phyloP scores from a whole-genome alignment of 2,329 filamentous ascomycete species.

The Davidsoniella eucalypti region DNA sequence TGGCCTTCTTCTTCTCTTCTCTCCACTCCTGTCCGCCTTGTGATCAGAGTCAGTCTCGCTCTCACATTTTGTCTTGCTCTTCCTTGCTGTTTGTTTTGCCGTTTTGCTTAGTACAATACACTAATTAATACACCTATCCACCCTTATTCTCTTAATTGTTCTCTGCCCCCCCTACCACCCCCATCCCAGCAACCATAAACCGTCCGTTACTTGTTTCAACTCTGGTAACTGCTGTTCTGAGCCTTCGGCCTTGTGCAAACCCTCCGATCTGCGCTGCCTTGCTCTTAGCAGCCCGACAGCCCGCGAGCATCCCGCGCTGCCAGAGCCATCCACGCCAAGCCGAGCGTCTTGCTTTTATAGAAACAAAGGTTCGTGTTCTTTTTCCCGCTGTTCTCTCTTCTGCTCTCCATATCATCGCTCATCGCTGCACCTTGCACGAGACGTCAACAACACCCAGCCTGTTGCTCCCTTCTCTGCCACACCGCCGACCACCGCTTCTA shows the following conservation, averaged over 20 bases:
- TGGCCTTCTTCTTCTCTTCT: conserved; percentile 5
- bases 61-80: too few relatives aligned
- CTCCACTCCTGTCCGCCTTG: background rate
- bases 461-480: too few relatives aligned
- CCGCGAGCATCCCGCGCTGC: too few relatives aligned
- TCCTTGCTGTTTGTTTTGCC: too few relatives aligned
- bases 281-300: too few relatives aligned
- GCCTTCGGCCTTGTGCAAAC: too few relatives aligned
- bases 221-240: conserved; percentile 1
- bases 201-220: background rate
- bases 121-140: background rate
- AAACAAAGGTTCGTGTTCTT: too few relatives aligned
- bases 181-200: background rate
- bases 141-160: background rate
- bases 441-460: too few relatives aligned
- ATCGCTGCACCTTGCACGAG: too few relatives aligned
- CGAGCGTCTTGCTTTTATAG: background rate
- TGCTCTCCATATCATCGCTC: background rate
- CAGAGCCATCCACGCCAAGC: too few relatives aligned
- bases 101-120: too few relatives aligned
- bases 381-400: background rate
- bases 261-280: too few relatives aligned
- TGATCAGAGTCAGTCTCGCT: background rate
- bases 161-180: background rate
- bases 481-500: background rate